Percentiles rank a stretch among this genome's conserved stretches.
Evolutionary conservation across 139 green algal species (phyloP).

Genomic region (Chlorella sp.): DNA sequence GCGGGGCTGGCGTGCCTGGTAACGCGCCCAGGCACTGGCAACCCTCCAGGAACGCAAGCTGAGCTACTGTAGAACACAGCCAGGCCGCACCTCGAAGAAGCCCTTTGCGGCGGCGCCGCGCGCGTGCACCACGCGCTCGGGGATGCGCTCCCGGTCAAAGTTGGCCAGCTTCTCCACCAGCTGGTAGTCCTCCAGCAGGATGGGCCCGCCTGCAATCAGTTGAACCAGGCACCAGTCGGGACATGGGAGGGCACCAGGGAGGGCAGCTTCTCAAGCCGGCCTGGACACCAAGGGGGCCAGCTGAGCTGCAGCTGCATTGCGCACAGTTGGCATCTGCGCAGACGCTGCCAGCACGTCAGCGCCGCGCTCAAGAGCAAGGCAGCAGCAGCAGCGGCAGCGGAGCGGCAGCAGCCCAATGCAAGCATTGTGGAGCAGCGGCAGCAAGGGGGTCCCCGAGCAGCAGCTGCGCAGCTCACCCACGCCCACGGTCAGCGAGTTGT

Average conservation of each 20-base stretch:
- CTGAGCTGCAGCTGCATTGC: too few relatives aligned
- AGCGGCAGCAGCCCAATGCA: too few relatives aligned
- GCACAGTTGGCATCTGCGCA: too few relatives aligned
- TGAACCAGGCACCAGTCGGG: too few relatives aligned
- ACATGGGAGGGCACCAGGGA: neutral
- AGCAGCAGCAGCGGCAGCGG: neutral
- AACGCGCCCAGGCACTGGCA: neutral
- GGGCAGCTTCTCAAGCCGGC: neutral
- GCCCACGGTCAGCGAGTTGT: constrained; percentile 85
- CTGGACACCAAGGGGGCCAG: too few relatives aligned
- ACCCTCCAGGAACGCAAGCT: neutral
- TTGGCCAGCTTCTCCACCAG: constrained; percentile 95
- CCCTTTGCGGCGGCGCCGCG: constrained; percentile 94
- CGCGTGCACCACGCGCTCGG: constrained; percentile 96
- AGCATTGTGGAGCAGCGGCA: too few relatives aligned
- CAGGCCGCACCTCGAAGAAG: constrained; percentile 90
- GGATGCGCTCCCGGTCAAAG: constrained; percentile 96
- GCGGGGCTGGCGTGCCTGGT: neutral
- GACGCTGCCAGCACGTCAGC: too few relatives aligned
- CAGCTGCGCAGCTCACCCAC: constrained; percentile 34
- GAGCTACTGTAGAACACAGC: neutral
- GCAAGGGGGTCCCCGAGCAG: too few relatives aligned
- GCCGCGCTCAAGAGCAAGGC: too few relatives aligned
- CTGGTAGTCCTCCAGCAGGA: constrained; percentile 92
- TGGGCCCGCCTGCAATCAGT: constrained; percentile 46